Conservation (phyloP, 228 moss, liverwort and hornwort species). For the Sphagnum magellanicum region DNA sequence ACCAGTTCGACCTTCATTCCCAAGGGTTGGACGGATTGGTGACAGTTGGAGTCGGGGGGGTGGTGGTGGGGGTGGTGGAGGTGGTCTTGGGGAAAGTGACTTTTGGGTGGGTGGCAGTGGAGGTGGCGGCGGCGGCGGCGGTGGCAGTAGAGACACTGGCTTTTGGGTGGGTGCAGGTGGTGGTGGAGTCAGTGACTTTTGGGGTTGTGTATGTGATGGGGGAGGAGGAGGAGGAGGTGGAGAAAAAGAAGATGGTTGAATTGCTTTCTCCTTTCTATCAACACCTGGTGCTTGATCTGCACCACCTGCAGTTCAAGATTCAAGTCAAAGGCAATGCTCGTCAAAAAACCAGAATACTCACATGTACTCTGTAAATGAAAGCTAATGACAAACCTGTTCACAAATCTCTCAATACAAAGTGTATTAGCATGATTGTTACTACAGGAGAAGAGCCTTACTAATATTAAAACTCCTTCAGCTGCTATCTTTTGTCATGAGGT, state of each 20-base stretch:
- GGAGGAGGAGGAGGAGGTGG: conserved; percentile 8
- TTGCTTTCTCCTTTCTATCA: conserved; percentile 15
- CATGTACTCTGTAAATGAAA: too few species aligned
- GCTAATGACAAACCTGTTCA: too few species aligned
- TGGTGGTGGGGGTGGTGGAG: conserved; percentile 29
- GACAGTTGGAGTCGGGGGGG: conserved; percentile 7
- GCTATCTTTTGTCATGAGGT: conserved; percentile 5
- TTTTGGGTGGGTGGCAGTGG: conserved; percentile 1
- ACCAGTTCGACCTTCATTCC: conserved; percentile 1
- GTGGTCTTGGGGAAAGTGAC: neutral
- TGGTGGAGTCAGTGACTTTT: conserved; percentile 22
- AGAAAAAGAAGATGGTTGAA: conserved; percentile 7
- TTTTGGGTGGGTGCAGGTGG: conserved; percentile 22
- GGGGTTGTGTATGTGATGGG: conserved; percentile 22
- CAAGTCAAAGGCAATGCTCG: too few species aligned
- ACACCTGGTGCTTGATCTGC: conserved; percentile 1
- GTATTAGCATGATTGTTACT: neutral
- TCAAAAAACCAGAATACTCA: too few species aligned
- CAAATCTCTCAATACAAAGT: too few species aligned
- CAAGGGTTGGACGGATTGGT: conserved; percentile 16
- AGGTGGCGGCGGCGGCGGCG: conserved; percentile 15
- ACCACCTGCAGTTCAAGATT: neutral
- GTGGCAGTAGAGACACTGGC: conserved; percentile 18
- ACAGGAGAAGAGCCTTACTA: neutral
- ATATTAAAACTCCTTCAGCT: neutral